Evolutionary conservation across 1,139 yeast species (phyloP), one percentile per base, ranked within the genome.

Genomic region (Nakaseomyces kungkrabaensis): DNA sequence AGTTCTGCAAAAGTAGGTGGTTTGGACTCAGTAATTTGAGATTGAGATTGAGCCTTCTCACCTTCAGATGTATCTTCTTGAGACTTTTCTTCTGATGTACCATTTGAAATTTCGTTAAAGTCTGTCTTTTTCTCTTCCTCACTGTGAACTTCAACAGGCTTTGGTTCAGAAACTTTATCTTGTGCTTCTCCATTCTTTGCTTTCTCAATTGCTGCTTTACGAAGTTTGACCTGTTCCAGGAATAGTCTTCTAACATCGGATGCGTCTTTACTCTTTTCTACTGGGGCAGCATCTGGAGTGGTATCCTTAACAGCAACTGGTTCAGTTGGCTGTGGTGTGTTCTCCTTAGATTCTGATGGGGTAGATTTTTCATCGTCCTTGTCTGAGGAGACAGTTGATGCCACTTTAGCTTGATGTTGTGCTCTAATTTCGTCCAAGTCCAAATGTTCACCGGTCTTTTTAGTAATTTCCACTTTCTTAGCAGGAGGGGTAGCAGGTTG

Each of bases 401-500:
- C 46, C 37, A 25, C 38, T 46, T n/a, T 24, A 25, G 47, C 47
- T 9, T 31, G 26, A 40, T 56, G 58, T 45, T 58, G 58, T 24
- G 51, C 46, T 44, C 61, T 65, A 22, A 63, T 56, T 7, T 59
- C 59, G 27, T 52, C 55, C 47, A 65, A 54, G 53, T 63, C 63
- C 41, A 65, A 50, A 48, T 56, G 61, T 46, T 63, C 64, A 42
- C 68, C 68, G 34, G 62, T 57, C 51, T 64, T 63, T n/a, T 65
- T 63, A 3, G 67, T 65, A 41, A 65, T 65, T 52, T 65, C 66
- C 47, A 65, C 61, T 50, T 61, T 63, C 29, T 56, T 61, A 4
- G 54, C 22, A 41, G 44, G 44, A 4, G 44, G 44, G 4, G 44
- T 27, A 5, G 8, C 33, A 5, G 44, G 34, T 29, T 27, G 33